Base-by-base conservation (phyloP, 192 early-diverging fungal genomes). In the Phycomyces nitens region DNA sequence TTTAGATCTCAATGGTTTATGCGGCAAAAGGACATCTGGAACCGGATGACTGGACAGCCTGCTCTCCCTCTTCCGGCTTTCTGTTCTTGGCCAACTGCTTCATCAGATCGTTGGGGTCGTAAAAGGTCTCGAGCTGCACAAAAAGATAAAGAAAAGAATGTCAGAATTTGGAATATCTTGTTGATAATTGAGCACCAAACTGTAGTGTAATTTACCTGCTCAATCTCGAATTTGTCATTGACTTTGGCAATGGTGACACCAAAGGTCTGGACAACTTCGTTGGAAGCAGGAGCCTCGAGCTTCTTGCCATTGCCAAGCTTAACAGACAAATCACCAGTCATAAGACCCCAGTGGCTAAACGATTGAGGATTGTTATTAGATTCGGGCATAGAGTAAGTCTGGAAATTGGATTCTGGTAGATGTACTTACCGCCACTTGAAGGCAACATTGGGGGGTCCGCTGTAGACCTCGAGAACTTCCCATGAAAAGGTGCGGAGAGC, bases 401-500 rank as follows among this genome's bases (percentile, higher is more conserved):
- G n/a, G n/a, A n/a, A n/a, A n/a, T n/a, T n/a, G n/a, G n/a, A n/a
- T n/a, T n/a, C n/a, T n/a, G n/a, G n/a, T n/a, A n/a, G n/a, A 18
- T 29, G 23, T 27, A 39, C 49, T 53, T 60, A 67, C 65, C 75
- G 75, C 76, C 76, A 77, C 49, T 77, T 77, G 69, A 77, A 77
- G 40, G 69, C 76, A 61, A 77, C 72, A 39, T 58, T 67, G 56
- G 76, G 76, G n/a, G 76, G 76, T 3, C 76, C 76, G 53, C 72
- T 70, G 52, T 77, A 77, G 21, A 77, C 76, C 14, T 78, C 67
- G 12, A 78, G 58, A 16, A 67, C 66, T 59, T 78, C 77, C 77
- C 77, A 78, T 7, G 77, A 67, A 34, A 78, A 78, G 14, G 70
- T 60, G 7, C 74, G 56, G 16, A 78, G 43, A 20, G 70, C 56